Percentiles rank a stretch among this genome's conserved stretches.
Evolutionary conservation across 2,329 filamentous ascomycete genomes (phyloP).

Genomic region (Alternaria longipes): DNA sequence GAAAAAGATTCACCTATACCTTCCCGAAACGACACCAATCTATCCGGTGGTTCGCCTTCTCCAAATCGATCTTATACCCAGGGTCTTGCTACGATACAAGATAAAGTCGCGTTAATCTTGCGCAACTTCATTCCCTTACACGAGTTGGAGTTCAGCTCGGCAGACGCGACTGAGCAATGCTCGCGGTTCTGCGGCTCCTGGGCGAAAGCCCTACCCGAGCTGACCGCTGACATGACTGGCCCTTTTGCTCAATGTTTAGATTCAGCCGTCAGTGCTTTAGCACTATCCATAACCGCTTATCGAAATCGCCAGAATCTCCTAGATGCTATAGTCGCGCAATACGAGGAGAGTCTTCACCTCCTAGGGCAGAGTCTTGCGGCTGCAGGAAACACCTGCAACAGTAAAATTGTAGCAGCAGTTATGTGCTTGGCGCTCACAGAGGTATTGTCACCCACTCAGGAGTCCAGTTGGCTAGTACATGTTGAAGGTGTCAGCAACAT

Average conservation of each 20-base stretch:
- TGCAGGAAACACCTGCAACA: not conserved
- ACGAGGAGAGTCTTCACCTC: not conserved
- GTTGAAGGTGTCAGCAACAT: not conserved
- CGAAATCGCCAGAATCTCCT: not conserved
- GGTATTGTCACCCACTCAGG: not conserved
- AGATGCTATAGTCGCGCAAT: not conserved
- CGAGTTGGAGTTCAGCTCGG: not conserved
- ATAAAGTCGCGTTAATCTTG: conserved; percentile 2
- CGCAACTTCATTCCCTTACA: not conserved
- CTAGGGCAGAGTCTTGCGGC: not conserved
- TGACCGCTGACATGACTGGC: not conserved
- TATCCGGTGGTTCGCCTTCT: not conserved
- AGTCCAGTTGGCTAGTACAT: not conserved
- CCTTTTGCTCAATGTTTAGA: not conserved
- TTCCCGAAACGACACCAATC: not conserved
- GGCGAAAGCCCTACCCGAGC: not conserved
- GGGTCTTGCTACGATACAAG: not conserved
- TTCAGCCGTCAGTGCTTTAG: conserved; percentile 1
- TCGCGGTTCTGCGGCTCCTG: conserved; percentile 1
- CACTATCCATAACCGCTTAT: not conserved
- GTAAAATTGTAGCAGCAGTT: not conserved
- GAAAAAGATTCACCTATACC: not conserved
- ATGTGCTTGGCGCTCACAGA: conserved; percentile 1
- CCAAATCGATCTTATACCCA: not conserved
- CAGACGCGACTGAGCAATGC: not conserved